These are phyloP conservation scores for Diutina ranongensis DNA, from an alignment of 1,139 yeast genomes.

Conservation along the genomic window DNA sequence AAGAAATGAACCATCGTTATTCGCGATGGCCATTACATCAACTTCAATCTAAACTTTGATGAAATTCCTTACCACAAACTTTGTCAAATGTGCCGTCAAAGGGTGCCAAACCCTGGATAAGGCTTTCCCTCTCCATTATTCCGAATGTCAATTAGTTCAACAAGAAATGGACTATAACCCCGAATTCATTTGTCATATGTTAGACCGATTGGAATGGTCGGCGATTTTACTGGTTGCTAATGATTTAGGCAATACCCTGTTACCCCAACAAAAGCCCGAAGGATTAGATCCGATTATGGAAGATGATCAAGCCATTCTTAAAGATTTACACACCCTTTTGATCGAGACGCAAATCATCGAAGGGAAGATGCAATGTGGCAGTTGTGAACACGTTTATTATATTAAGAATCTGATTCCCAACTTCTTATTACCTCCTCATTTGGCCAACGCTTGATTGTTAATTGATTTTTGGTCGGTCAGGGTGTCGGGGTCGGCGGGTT, in stretches of 20 bases:
- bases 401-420: constrained; percentile 92
- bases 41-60: too few relatives aligned
- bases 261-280: constrained; percentile 61
- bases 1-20: too few relatives aligned
- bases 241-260: constrained; percentile 57
- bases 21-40: background rate
- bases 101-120: constrained; percentile 63
- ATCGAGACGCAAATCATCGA: constrained; percentile 78
- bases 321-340: constrained; percentile 66
- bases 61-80: constrained; percentile 92
- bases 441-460: constrained; percentile 15
- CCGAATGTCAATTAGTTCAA: constrained; percentile 62
- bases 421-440: constrained; percentile 87
- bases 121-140: constrained; percentile 71
- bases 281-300: constrained; percentile 39
- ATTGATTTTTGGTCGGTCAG: too few relatives aligned
- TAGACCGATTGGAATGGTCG: constrained; percentile 80
- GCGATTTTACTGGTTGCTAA: constrained; percentile 69
- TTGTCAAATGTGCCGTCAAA: constrained; percentile 87
- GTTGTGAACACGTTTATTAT: constrained; percentile 79
- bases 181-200: constrained; percentile 63
- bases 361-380: constrained; percentile 81
- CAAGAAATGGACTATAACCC: constrained; percentile 79
- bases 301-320: constrained; percentile 52
- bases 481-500: too few relatives aligned